Evolutionary conservation across 129 eudicot species (phyloP).

Genomic region (Saussurea involucrata): DNA sequence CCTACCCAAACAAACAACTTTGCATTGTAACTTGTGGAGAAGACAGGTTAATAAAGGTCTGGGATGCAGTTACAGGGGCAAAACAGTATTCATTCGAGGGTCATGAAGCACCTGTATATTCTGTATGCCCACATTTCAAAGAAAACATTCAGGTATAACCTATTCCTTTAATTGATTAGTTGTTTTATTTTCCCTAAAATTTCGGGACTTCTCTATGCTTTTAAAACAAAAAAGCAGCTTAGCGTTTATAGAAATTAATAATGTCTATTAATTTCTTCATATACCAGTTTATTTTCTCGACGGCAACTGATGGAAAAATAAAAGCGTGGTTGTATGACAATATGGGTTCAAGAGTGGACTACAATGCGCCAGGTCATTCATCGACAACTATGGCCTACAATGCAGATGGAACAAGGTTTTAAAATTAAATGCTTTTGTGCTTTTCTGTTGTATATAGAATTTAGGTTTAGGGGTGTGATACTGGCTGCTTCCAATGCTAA

Average conservation of each 20-base stretch:
- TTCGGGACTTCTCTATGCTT: background rate
- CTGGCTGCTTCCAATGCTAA: background rate
- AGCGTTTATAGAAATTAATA: background rate
- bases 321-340: conserved; percentile 83
- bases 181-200: background rate
- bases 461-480: background rate
- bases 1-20: conserved; percentile 68
- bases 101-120: conserved; percentile 60
- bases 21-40: conserved; percentile 68
- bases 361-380: conserved; percentile 86
- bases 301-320: conserved; percentile 81
- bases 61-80: conserved; percentile 52
- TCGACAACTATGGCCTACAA: conserved; percentile 71
- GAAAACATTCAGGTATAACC: conserved; percentile 74
- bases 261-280: background rate
- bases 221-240: background rate
- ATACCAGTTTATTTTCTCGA: conserved; percentile 64
- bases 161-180: background rate
- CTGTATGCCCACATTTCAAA: conserved; percentile 81
- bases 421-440: background rate
- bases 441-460: background rate
- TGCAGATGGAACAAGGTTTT: conserved; percentile 78
- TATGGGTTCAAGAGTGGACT: conserved; percentile 75
- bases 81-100: conserved; percentile 50
- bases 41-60: conserved; percentile 69